Evolutionary conservation across 169 alveolate species (phyloP).

Genomic region (Plasmodium relictum): DNA sequence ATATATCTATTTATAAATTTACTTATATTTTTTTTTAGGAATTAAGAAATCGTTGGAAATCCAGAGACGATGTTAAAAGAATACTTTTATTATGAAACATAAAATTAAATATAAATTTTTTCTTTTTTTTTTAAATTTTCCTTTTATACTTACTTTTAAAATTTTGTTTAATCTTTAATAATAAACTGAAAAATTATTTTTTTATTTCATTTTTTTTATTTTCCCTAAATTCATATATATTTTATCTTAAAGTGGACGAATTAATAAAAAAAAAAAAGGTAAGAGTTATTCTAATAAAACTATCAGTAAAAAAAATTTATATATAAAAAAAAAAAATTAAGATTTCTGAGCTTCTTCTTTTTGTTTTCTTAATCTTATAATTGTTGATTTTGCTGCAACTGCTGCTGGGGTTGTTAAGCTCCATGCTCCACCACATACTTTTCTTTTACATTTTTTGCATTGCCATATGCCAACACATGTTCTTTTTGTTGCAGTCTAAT

Average conservation of each 20-base stretch:
- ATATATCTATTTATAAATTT: conserved; percentile 8
- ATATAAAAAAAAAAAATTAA: conserved; percentile 6
- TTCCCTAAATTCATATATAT: not conserved
- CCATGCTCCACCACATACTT: conserved; percentile 99
- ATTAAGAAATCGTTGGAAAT: conserved; percentile 66
- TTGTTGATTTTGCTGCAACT: conserved; percentile 93
- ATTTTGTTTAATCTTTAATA: conserved; percentile 2
- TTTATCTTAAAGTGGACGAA: not conserved
- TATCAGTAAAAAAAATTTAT: no score
- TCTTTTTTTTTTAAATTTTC: no score
- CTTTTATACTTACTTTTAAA: not conserved
- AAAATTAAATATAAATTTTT: not conserved
- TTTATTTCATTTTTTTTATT: not conserved
- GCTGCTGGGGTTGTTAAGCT: conserved; percentile 96
- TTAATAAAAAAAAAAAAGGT: not conserved
- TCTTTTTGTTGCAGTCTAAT: conserved; percentile 92
- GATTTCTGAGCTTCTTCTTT: conserved; percentile 83
- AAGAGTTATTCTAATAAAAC: not conserved
- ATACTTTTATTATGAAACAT: conserved; percentile 16
- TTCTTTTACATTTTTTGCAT: conserved; percentile 95
- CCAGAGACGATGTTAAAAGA: conserved; percentile 53
- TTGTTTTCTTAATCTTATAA: conserved; percentile 85
- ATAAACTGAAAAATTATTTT: conserved; percentile 15
- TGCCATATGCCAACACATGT: conserved; percentile 98
- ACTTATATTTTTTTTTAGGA: conserved; percentile 22